Percentiles rank a stretch among this genome's conserved stretches.
Evolutionary conservation across 2,329 filamentous ascomycete species (phyloP).

Genomic region (Penicillium hordei): DNA sequence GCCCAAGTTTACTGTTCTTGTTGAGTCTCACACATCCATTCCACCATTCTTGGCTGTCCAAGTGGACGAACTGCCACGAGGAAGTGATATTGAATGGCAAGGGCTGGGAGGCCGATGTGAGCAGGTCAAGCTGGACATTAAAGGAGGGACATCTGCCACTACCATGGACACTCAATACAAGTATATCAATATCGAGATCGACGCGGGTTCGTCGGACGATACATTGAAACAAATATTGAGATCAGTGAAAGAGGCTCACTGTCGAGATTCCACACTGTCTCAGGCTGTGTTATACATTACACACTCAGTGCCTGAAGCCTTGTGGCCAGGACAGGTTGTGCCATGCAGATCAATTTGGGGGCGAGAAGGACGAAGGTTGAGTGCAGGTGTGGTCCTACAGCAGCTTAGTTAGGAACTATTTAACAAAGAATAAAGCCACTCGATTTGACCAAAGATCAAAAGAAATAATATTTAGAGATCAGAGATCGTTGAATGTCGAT

Average conservation of each 20-base stretch:
- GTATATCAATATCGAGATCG: constrained; percentile 36
- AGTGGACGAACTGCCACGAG: constrained; percentile 73
- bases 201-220: constrained; percentile 12
- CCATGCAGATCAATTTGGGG: constrained; percentile 47
- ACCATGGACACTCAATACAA: constrained; percentile 25
- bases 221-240: constrained; percentile 27
- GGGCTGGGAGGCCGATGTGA: constrained; percentile 59
- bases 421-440: background rate
- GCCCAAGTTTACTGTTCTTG: constrained; percentile 31
- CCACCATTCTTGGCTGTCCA: constrained; percentile 74
- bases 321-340: constrained; percentile 39
- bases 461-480: background rate
- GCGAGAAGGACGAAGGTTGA: constrained; percentile 32
- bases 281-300: constrained; percentile 41
- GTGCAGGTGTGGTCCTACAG: constrained; percentile 40
- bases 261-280: constrained; percentile 10
- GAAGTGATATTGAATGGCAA: constrained; percentile 80
- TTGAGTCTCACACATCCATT: constrained; percentile 30
- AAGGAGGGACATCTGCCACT: constrained; percentile 22
- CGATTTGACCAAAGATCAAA: background rate
- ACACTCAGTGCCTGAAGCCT: constrained; percentile 21
- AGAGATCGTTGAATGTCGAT: background rate
- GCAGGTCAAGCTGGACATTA: constrained; percentile 24
- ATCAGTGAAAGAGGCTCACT: constrained; percentile 24
- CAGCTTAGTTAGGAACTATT: constrained; percentile 9